Base-by-base conservation (phyloP, 495 filamentous ascomycete genomes). In the Aspergillus saccharolyticus region DNA sequence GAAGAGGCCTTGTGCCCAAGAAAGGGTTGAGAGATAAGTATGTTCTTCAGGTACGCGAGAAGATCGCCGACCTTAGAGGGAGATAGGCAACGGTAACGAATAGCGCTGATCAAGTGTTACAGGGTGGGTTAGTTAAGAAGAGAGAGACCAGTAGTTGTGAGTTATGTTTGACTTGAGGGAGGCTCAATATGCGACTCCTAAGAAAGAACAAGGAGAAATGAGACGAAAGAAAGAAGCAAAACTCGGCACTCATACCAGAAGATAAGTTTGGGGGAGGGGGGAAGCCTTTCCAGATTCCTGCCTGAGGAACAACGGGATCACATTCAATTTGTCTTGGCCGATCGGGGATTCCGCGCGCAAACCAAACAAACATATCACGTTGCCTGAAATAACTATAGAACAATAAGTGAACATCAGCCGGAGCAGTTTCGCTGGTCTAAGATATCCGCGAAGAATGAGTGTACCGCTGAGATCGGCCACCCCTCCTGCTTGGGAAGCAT, bases 361-460 rank as follows among this genome's bases (percentile, higher is more conserved):
- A 59, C 53, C 42, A 42, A 55, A 52, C 57, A 59, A 59, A 59
- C 57, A 59, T 28, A 17, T 24, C 39, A 24, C 46, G n/a, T 49
- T 24, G n/a, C 22, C 22, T 49, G 12, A 4, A 7, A 19, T 19
- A 49, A 30, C 25, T 24, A 25, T 49, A 21, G 46, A 28, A 22
- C 25, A n/a, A n/a, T n/a, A n/a, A n/a, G n/a, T n/a, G n/a, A 28
- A 28, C 25, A 28, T 28, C 25, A 28, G 25, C n/a, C n/a, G n/a
- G n/a, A n/a, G n/a, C n/a, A n/a, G n/a, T n/a, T n/a, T n/a, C n/a
- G n/a, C n/a, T n/a, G n/a, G n/a, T n/a, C n/a, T n/a, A n/a, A n/a
- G n/a, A n/a, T n/a, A n/a, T n/a, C n/a, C n/a, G n/a, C n/a, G n/a
- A n/a, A n/a, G n/a, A n/a, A n/a, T n/a, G n/a, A n/a, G n/a, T n/a